phyloP scores from a whole-genome alignment of 768 basidiomycete species.

The Russula earlei region DNA sequence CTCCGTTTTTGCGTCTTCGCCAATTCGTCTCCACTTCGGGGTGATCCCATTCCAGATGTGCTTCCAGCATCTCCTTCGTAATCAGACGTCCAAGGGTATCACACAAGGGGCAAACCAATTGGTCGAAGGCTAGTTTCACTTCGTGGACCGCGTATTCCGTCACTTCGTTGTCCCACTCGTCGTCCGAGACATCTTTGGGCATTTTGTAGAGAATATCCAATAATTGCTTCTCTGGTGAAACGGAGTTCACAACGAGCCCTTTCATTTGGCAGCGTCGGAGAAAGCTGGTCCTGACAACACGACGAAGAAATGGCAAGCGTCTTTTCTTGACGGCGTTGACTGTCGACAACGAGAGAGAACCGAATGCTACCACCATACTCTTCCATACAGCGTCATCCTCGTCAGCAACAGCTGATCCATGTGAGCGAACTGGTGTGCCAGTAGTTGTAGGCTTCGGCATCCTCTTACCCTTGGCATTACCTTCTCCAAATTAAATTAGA shows the following conservation, averaged over 20 bases:
- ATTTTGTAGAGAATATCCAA: conserved; percentile 24
- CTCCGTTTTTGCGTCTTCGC: conserved; percentile 23
- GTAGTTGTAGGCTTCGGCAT: not conserved
- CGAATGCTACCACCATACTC: conserved; percentile 6
- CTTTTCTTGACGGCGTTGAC: not conserved
- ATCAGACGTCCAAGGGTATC: conserved; percentile 34
- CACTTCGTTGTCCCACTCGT: conserved; percentile 7
- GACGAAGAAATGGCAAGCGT: conserved; percentile 47
- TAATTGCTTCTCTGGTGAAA: conserved; percentile 18
- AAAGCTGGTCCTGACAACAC: conserved; percentile 45
- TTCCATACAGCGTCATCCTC: not conserved
- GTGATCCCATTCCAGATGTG: conserved; percentile 46
- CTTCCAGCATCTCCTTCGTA: conserved; percentile 34
- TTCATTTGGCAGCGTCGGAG: conserved; percentile 30
- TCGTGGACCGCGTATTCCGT: conserved; percentile 18
- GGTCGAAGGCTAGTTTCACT: conserved; percentile 25
- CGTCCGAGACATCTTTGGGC: conserved; percentile 8
- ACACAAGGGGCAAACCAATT: conserved; percentile 50
- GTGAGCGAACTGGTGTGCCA: not conserved
- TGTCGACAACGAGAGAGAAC: conserved; percentile 8
- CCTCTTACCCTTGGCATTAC: not conserved
- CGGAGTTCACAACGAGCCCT: conserved; percentile 29
- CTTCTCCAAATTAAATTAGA: not conserved
- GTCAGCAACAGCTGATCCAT: not conserved
- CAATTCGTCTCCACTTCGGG: conserved; percentile 31